Conservation (phyloP, 1,284 basidiomycete genomes). For the Amylostereum areolatum region DNA sequence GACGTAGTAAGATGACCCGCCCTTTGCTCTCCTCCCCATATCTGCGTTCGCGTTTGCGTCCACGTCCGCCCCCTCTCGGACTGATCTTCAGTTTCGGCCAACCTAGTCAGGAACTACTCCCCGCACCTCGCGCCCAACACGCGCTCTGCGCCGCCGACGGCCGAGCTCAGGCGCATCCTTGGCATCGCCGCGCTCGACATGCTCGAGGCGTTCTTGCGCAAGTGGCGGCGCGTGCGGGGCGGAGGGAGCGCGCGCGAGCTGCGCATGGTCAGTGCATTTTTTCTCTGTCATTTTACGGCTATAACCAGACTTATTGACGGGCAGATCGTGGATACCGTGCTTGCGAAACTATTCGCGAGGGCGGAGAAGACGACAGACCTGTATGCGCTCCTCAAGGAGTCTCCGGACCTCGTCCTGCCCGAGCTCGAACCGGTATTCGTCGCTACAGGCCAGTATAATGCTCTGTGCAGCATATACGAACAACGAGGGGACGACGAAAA, state of each 20-base stretch:
- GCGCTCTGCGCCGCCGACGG: slow-evolving; percentile 57
- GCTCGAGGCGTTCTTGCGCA: slow-evolving; percentile 58
- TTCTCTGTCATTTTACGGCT: no score
- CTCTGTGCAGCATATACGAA: slow-evolving; percentile 60
- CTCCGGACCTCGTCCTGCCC: slow-evolving; percentile 50
- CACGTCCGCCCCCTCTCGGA: slow-evolving; percentile 28
- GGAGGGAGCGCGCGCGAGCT: slow-evolving; percentile 6
- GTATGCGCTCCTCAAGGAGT: slow-evolving; percentile 51
- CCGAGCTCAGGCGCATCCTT: slow-evolving; percentile 59
- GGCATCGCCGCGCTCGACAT: slow-evolving; percentile 58
- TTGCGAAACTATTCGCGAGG: slow-evolving; percentile 69
- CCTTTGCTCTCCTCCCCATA: slow-evolving; percentile 13
- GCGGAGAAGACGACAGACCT: slow-evolving; percentile 60
- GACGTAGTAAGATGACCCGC: slow-evolving; percentile 13
- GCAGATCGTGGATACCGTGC: slow-evolving; percentile 78
- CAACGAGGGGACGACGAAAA: slow-evolving; percentile 52
- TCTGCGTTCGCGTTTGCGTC: slow-evolving; percentile 18
- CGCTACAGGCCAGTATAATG: slow-evolving; percentile 49
- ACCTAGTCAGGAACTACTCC: slow-evolving; percentile 87
- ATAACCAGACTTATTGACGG: background rate
- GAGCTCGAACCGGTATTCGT: slow-evolving; percentile 65
- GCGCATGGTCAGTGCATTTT: slow-evolving; percentile 9
- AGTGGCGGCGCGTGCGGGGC: slow-evolving; percentile 28
- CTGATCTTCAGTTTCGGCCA: slow-evolving; percentile 72
- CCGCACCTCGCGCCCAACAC: slow-evolving; percentile 75